These are phyloP conservation scores for Pseudogymnoascus sp. DNA, from an alignment of 2,329 filamentous ascomycete genomes.

Conservation along the genomic window DNA sequence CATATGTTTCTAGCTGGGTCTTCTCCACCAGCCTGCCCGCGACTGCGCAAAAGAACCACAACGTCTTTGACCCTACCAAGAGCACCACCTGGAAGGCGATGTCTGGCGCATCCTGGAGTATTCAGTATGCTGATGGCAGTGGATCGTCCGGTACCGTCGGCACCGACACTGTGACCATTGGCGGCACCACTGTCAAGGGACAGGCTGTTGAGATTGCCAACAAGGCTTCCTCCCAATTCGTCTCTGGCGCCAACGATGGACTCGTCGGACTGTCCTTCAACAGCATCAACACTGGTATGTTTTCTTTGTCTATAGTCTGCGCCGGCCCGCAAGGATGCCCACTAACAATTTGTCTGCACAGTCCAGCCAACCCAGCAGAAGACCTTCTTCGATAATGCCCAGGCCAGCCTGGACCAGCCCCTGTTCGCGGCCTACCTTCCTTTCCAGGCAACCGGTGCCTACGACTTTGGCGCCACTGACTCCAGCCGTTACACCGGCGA, in stretches of 20 bases:
- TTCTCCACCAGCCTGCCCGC: slow-evolving; percentile 26
- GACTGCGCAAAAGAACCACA: slow-evolving; percentile 18
- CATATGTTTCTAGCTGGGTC: slow-evolving; percentile 24
- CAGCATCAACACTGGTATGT: slow-evolving; percentile 28
- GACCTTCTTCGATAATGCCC: slow-evolving; percentile 31
- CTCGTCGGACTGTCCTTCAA: slow-evolving; percentile 53
- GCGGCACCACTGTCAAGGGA: slow-evolving; percentile 26
- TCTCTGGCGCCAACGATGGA: slow-evolving; percentile 41
- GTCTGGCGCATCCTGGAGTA: slow-evolving; percentile 26
- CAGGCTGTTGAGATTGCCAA: slow-evolving; percentile 31
- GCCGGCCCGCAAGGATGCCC: neutral
- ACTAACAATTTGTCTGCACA: slow-evolving; percentile 1
- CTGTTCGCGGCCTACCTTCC: slow-evolving; percentile 52
- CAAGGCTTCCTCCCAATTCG: slow-evolving; percentile 28
- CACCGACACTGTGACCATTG: slow-evolving; percentile 31
- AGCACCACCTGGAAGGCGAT: slow-evolving; percentile 25
- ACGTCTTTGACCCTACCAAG: slow-evolving; percentile 23
- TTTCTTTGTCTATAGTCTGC: neutral
- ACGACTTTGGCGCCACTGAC: slow-evolving; percentile 53
- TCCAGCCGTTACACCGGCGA: slow-evolving; percentile 44
- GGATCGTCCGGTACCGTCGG: slow-evolving; percentile 30
- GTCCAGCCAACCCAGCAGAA: slow-evolving; percentile 24
- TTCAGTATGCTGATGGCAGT: slow-evolving; percentile 33
- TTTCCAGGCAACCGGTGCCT: slow-evolving; percentile 40
- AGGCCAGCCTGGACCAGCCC: slow-evolving; percentile 29